A percentile compares a stretch with the other conserved stretches of the same genome.
Evolutionary conservation across 202 grass and related monocot species (phyloP).

Genomic region (Carex arenaria): DNA sequence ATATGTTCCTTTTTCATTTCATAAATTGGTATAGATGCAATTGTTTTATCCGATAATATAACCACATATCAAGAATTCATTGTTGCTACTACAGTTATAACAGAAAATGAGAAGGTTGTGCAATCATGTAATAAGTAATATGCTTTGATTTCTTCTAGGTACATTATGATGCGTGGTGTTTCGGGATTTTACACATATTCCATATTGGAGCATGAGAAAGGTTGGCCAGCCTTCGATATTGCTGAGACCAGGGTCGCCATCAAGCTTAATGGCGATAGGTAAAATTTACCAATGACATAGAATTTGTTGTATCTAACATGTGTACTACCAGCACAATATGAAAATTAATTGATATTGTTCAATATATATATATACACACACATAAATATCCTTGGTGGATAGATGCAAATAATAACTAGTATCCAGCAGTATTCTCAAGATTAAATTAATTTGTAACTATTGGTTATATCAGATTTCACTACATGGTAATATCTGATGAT

Average conservation of each 20-base stretch:
- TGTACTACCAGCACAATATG: background rate
- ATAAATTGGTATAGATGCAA: background rate
- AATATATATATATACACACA: background rate
- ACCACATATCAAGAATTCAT: background rate
- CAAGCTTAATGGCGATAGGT: slow-evolving; percentile 53
- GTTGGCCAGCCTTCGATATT: slow-evolving; percentile 40
- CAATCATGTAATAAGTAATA: background rate
- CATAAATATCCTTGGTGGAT: background rate
- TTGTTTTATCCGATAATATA: background rate
- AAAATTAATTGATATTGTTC: background rate
- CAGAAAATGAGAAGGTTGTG: background rate
- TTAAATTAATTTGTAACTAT: background rate
- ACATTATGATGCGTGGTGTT: slow-evolving; percentile 50
- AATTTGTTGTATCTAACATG: background rate
- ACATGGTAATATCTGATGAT: slow-evolving; percentile 63
- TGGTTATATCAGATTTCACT: slow-evolving; percentile 38
- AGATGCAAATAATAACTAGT: background rate
- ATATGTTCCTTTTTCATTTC: background rate
- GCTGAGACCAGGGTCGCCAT: slow-evolving; percentile 46
- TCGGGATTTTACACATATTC: slow-evolving; percentile 78
- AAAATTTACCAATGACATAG: slow-evolving; percentile 5
- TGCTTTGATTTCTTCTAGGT: slow-evolving; percentile 27
- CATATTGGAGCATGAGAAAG: slow-evolving; percentile 41
- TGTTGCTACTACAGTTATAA: background rate
- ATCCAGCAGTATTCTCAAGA: background rate